These are phyloP conservation scores for Primulina tabacum DNA, from an alignment of 257 asterid genomes.

Conservation along the genomic window DNA sequence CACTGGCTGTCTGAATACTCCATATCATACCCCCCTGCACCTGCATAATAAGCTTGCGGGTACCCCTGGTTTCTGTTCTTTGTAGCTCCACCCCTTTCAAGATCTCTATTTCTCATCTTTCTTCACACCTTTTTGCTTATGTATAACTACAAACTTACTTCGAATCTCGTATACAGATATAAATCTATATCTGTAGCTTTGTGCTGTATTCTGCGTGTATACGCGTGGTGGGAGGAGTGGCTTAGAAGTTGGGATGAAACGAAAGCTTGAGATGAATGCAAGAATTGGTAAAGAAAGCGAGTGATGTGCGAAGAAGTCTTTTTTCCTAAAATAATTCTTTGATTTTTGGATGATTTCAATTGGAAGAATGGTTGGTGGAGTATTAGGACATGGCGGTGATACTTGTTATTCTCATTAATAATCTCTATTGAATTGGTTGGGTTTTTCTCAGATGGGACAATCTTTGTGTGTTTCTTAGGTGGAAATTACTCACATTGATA, in stretches of 20 bases:
- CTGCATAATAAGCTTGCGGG: slow-evolving; percentile 26
- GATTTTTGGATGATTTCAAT: slow-evolving; percentile 5
- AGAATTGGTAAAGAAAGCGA: slow-evolving; percentile 32
- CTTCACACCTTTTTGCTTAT: background rate
- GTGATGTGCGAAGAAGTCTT: slow-evolving; percentile 7
- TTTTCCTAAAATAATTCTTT: background rate
- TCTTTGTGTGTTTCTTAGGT: too few relatives aligned
- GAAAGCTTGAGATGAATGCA: slow-evolving; percentile 33
- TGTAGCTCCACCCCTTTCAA: slow-evolving; percentile 48
- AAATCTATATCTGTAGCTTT: background rate
- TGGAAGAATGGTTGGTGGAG: background rate
- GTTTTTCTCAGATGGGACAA: too few relatives aligned
- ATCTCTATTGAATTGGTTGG: too few relatives aligned
- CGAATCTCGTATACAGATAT: background rate
- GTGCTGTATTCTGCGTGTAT: background rate
- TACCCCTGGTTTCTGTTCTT: slow-evolving; percentile 42
- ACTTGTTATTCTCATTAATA: background rate
- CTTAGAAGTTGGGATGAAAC: slow-evolving; percentile 12
- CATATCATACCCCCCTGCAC: slow-evolving; percentile 44
- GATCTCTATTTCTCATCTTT: slow-evolving; percentile 63
- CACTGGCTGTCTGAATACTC: slow-evolving; percentile 69
- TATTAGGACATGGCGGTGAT: background rate
- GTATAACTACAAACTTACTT: background rate
- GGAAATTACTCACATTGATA: too few relatives aligned
- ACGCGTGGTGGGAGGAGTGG: slow-evolving; percentile 36